phyloP scores from a whole-genome alignment of 257 asterid species.

The Penstemon davidsonii region DNA sequence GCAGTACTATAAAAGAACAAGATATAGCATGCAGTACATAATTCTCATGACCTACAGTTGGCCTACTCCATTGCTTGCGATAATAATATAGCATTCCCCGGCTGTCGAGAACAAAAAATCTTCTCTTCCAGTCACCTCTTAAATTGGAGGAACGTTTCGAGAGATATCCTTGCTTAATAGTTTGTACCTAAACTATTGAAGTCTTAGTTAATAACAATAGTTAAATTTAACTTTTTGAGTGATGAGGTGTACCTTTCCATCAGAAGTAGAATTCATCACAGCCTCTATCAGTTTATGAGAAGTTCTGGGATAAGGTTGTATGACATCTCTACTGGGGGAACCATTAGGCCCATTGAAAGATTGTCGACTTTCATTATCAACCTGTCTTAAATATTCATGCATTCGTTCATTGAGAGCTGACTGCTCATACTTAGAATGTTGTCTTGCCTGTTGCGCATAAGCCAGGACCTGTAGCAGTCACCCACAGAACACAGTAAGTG shows the following conservation, averaged over 20 bases:
- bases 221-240: not conserved
- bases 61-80: conserved; percentile 76
- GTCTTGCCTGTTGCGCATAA: conserved; percentile 74
- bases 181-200: conserved; percentile 87
- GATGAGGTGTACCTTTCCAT: conserved; percentile 70
- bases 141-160: conserved; percentile 75
- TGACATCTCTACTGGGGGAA: conserved; percentile 48
- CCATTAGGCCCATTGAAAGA: conserved; percentile 42
- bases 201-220: conserved; percentile 37
- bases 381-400: conserved; percentile 68
- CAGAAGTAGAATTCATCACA: conserved; percentile 73
- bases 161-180: conserved; percentile 79
- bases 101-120: conserved; percentile 79
- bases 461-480: conserved; percentile 63
- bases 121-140: conserved; percentile 95
- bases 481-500: conserved; percentile 2
- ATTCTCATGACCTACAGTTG: conserved; percentile 52
- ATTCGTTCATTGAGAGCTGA: conserved; percentile 75
- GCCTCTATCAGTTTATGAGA: conserved; percentile 83
- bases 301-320: conserved; percentile 54
- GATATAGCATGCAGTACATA: conserved; percentile 13
- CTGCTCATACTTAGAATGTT: conserved; percentile 69
- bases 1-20: conserved; percentile 20
- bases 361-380: conserved; percentile 59
- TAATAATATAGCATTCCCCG: conserved; percentile 81